Percentiles rank a stretch among this genome's conserved stretches.
These are phyloP conservation scores for Neonectria magnoliae DNA, from an alignment of 2,329 filamentous ascomycete species.

Conservation along the genomic window DNA sequence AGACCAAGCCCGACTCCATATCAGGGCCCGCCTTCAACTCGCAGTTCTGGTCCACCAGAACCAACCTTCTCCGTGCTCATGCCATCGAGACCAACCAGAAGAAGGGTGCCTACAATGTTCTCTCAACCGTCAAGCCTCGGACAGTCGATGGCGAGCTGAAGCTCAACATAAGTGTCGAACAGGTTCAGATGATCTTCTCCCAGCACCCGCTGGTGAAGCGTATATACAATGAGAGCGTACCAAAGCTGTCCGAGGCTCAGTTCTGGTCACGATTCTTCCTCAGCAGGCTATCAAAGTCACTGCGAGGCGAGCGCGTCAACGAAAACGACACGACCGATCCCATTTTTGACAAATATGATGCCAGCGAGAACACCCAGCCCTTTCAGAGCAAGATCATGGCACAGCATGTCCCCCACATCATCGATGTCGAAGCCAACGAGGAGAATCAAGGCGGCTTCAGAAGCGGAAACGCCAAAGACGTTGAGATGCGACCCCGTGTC, in stretches of 20 bases:
- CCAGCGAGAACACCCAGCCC: slow-evolving; percentile 70
- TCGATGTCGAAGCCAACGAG: slow-evolving; percentile 94
- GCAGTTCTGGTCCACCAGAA: slow-evolving; percentile 94
- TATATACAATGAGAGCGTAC: slow-evolving; percentile 93
- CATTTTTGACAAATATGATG: slow-evolving; percentile 87
- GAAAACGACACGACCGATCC: slow-evolving; percentile 81
- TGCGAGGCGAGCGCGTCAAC: slow-evolving; percentile 87
- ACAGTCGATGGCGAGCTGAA: slow-evolving; percentile 67
- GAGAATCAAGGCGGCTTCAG: slow-evolving; percentile 88
- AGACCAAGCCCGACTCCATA: slow-evolving; percentile 85
- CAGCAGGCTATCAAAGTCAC: slow-evolving; percentile 87
- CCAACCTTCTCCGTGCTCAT: slow-evolving; percentile 87
- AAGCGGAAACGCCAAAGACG: slow-evolving; percentile 84
- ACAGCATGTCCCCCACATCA: slow-evolving; percentile 83
- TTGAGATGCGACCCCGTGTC: slow-evolving; percentile 84
- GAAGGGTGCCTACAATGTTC: slow-evolving; percentile 90
- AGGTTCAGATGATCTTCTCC: slow-evolving; percentile 90
- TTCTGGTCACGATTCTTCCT: slow-evolving; percentile 98
- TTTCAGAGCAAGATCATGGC: slow-evolving; percentile 65
- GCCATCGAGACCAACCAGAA: slow-evolving; percentile 89
- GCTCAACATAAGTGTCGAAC: slow-evolving; percentile 88
- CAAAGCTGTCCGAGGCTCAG: slow-evolving; percentile 77
- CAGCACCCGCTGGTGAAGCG: slow-evolving; percentile 92
- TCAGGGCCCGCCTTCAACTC: slow-evolving; percentile 83
- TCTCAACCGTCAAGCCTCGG: slow-evolving; percentile 84